Base-by-base conservation (phyloP, 768 basidiomycete genomes). In the Tylopilus rubrobrunneus region DNA sequence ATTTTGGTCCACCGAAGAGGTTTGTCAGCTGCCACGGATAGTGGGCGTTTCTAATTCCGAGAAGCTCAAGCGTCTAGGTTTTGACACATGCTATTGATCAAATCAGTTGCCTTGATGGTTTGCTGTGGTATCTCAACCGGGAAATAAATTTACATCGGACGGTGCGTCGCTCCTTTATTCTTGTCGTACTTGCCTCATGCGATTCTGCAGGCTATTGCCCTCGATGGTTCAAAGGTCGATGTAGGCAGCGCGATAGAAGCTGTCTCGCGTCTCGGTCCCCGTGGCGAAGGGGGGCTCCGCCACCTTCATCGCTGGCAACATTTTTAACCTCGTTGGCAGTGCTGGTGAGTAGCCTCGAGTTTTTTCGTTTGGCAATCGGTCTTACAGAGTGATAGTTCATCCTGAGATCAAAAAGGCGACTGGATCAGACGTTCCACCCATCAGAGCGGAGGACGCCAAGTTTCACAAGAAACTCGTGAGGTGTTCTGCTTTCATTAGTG, bases 31-130 rank as follows among this genome's bases (percentile, higher is more conserved):
- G 21, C 25, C 31, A 25, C 3, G 11, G 10, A 34, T 1, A 19
- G 23, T 37, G 7, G 11, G 39, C 7, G 14, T 12, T 31, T 53
- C 51, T 61, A n/a, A 62, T 31, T 28, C 42, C 5, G 46, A 59
- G 11, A 54, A 96, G 89, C 70, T 98, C 62, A 57, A 58, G 23
- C 54, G 58, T 15, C 65, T 84, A 17, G 83, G 84, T 5, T 92
- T 98, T 62, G 86, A 94, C 56, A 86, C 86, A 4, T 61, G 91
- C 89, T 0, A 74, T 94, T 23, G 86, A 98, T 59, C 86, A 85
- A 55, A 74, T 98, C 42, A 80, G 81, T 5, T 95, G 83, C 51
- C 89, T 93, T 0, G 76, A 82, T 9, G 86, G 86, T 3, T 76
- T 98, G 69, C 72, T 78, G 54, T 84, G 80, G 72, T 99, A 76